Conservation (phyloP, 768 basidiomycete genomes). For the Crucibulum laeve region DNA sequence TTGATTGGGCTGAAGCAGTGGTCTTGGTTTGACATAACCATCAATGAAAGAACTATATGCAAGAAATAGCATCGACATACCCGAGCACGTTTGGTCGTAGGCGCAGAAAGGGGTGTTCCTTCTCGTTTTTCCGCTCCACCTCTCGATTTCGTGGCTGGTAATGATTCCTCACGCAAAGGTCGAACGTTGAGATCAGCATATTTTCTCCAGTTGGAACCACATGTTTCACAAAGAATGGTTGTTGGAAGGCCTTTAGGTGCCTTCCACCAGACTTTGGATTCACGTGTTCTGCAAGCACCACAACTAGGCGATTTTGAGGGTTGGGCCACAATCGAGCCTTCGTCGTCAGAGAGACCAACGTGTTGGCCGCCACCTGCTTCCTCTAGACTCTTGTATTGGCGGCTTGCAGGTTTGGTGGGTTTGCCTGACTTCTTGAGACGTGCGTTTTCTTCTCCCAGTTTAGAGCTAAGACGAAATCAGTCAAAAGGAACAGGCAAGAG, state of each 20-base stretch:
- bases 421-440: conserved; percentile 37
- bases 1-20: conserved; percentile 45
- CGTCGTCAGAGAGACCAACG: conserved; percentile 62
- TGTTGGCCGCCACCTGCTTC: conserved; percentile 41
- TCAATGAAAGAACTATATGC: neutral
- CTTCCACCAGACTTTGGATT: conserved; percentile 85
- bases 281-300: conserved; percentile 81
- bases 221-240: conserved; percentile 76
- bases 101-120: conserved; percentile 47
- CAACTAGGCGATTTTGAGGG: conserved; percentile 59
- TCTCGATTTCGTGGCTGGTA: conserved; percentile 48
- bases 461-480: conserved; percentile 35
- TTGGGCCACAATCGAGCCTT: conserved; percentile 66
- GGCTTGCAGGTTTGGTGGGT: conserved; percentile 27
- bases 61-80: conserved; percentile 21
- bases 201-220: conserved; percentile 88
- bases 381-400: conserved; percentile 29
- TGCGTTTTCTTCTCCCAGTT: conserved; percentile 66
- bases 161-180: conserved; percentile 62
- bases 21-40: conserved; percentile 43
- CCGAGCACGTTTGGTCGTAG: conserved; percentile 40
- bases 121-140: conserved; percentile 58
- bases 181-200: conserved; percentile 86
- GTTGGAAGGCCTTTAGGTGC: conserved; percentile 83
- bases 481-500: neutral